phyloP scores from a whole-genome alignment of 331 rosid species.

The Pyrus hybrid region DNA sequence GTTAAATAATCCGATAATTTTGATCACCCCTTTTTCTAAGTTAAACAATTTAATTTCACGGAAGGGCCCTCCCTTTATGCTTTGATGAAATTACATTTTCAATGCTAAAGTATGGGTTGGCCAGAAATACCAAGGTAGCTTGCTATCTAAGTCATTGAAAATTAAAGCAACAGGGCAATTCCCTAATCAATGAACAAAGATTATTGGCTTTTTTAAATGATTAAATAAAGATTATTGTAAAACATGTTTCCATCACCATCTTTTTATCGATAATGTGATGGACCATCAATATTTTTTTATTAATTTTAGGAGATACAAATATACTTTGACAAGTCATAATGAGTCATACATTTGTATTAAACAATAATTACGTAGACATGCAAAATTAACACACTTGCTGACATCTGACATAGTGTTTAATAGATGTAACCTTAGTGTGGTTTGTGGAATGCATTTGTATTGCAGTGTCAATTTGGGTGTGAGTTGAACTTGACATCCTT shows the following conservation, averaged over 20 bases:
- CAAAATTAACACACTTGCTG: no score
- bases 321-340: no score
- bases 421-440: no score
- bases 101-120: background rate
- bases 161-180: background rate
- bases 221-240: background rate
- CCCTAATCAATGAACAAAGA: background rate
- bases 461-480: no score
- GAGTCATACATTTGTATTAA: no score
- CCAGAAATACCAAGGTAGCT: background rate
- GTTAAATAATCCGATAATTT: background rate
- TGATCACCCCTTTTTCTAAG: background rate
- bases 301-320: no score
- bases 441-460: no score
- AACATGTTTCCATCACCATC: background rate
- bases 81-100: background rate
- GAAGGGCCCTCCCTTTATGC: background rate
- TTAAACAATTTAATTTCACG: background rate
- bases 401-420: no score
- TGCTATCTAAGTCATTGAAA: background rate
- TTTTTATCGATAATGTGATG: background rate
- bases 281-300: no score
- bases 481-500: no score
- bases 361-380: no score
- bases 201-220: background rate